Conservation (phyloP, 352 stramenopile genomes). For the Pythium periplocum region DNA sequence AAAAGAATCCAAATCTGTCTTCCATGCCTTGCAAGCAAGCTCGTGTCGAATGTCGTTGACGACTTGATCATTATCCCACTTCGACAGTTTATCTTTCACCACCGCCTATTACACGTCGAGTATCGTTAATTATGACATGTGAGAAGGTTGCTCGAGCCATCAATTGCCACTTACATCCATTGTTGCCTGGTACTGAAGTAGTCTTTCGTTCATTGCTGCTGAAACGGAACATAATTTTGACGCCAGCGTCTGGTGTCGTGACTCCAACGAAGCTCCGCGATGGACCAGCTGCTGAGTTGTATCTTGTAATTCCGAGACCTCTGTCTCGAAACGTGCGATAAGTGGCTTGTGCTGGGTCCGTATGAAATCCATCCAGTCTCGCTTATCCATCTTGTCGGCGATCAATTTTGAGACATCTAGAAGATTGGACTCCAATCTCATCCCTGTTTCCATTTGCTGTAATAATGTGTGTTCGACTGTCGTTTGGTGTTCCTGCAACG, state of each 20-base stretch:
- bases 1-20: slow-evolving; percentile 16
- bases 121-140: too few relatives aligned
- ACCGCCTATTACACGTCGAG: too few relatives aligned
- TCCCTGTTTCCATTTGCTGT: not conserved
- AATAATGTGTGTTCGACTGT: not conserved
- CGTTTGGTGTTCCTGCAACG: slow-evolving; percentile 10
- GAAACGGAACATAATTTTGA: slow-evolving; percentile 17
- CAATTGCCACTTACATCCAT: too few relatives aligned
- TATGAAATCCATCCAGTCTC: slow-evolving; percentile 8
- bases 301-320: not conserved
- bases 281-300: slow-evolving; percentile 15
- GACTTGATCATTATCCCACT: slow-evolving; percentile 1
- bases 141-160: too few relatives aligned
- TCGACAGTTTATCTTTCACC: not conserved
- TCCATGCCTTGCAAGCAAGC: slow-evolving; percentile 22
- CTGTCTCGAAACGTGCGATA: not conserved
- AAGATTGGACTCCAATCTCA: too few relatives aligned
- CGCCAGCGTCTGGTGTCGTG: slow-evolving; percentile 10
- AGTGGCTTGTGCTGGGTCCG: not conserved
- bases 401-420: slow-evolving; percentile 1
- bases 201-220: not conserved
- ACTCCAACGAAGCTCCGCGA: slow-evolving; percentile 15
- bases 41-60: slow-evolving; percentile 11
- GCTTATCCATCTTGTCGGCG: slow-evolving; percentile 2
- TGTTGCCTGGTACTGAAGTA: too few relatives aligned